Conservation (phyloP, 2,329 filamentous ascomycete genomes). For the Colletotrichum paranaense region DNA sequence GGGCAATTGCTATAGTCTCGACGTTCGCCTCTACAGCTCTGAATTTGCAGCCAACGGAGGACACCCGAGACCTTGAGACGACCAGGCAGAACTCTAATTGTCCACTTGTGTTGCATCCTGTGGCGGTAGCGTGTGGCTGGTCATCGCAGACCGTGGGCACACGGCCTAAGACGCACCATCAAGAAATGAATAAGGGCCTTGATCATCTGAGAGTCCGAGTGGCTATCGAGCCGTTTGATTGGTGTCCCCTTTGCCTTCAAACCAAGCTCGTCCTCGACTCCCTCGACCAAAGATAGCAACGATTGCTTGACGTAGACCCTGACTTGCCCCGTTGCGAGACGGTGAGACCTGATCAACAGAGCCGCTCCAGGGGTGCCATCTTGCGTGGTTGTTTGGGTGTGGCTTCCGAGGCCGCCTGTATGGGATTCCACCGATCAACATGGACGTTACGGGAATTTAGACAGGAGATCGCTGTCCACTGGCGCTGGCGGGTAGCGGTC, state of each 20-base stretch:
- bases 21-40: background rate
- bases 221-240: conserved; percentile 15
- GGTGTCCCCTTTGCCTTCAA: conserved; percentile 3
- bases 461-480: conserved; percentile 18
- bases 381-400: conserved; percentile 14
- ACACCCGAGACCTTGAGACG: conserved; percentile 2
- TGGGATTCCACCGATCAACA: conserved; percentile 27
- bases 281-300: conserved; percentile 16
- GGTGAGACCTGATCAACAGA: conserved; percentile 35
- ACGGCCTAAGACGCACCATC: conserved; percentile 17
- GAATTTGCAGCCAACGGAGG: background rate
- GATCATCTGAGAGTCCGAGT: conserved; percentile 22
- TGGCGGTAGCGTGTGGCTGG: conserved; percentile 32
- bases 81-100: conserved; percentile 22
- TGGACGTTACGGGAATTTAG: conserved; percentile 5
- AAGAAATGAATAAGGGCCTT: conserved; percentile 29
- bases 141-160: conserved; percentile 25
- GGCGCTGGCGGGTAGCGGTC: background rate
- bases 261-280: conserved; percentile 3
- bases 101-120: conserved; percentile 22
- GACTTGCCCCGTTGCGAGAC: conserved; percentile 22
- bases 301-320: conserved; percentile 20
- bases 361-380: conserved; percentile 26
- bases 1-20: background rate
- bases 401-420: conserved; percentile 8